Conservation (phyloP, 306 rosid species). For the Aeschynomene evenia region DNA sequence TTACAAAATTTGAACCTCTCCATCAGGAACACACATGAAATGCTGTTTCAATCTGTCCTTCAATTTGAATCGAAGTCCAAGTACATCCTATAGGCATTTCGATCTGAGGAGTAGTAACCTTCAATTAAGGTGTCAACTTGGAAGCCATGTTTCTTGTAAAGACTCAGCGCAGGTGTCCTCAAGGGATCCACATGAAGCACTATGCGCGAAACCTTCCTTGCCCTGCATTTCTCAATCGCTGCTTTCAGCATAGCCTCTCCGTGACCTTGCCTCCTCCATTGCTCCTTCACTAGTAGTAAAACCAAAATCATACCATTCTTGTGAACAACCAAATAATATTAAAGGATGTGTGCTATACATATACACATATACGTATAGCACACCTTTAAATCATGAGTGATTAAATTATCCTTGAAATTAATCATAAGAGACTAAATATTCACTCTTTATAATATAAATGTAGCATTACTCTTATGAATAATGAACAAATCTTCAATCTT, state of each 20-base stretch:
- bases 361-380: too few relatives aligned
- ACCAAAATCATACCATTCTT: constrained; percentile 22
- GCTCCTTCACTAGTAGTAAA: constrained; percentile 67
- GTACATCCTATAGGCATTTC: constrained; percentile 84
- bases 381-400: too few relatives aligned
- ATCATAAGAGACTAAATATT: too few relatives aligned
- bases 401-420: too few relatives aligned
- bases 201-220: constrained; percentile 64
- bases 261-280: constrained; percentile 70
- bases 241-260: constrained; percentile 78
- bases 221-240: constrained; percentile 71
- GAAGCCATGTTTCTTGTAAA: constrained; percentile 78
- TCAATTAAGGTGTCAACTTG: constrained; percentile 62
- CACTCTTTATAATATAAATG: too few relatives aligned
- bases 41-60: constrained; percentile 17
- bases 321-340: constrained; percentile 1
- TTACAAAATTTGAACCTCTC: not conserved
- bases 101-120: constrained; percentile 72
- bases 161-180: constrained; percentile 65
- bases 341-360: too few relatives aligned
- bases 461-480: not conserved
- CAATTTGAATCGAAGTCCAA: constrained; percentile 55
- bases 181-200: constrained; percentile 84
- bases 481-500: not conserved
- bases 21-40: not conserved